Evolutionary conservation across 2,329 filamentous ascomycete genomes (phyloP).

Genomic region (Xylaria polymorpha): DNA sequence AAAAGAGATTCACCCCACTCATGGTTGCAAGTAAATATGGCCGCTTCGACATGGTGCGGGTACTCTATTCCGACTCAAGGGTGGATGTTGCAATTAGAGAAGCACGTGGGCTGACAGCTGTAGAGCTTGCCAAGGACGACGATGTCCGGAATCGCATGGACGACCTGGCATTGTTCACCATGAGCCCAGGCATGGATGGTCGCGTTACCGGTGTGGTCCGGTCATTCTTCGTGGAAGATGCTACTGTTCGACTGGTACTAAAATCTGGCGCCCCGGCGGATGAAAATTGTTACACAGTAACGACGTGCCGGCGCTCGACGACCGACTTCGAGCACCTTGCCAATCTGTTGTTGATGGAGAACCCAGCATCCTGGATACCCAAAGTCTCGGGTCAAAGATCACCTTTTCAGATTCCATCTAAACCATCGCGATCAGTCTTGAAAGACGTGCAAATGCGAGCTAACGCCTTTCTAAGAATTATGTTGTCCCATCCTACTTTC

Average conservation of each 20-base stretch:
- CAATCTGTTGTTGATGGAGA: constrained; percentile 84
- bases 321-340: constrained; percentile 92
- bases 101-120: constrained; percentile 87
- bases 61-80: constrained; percentile 85
- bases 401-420: constrained; percentile 92
- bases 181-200: constrained; percentile 76
- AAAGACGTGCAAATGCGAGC: constrained; percentile 88
- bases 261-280: constrained; percentile 92
- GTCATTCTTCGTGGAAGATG: constrained; percentile 97
- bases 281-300: constrained; percentile 88
- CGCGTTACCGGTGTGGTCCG: constrained; percentile 92
- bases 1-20: constrained; percentile 91
- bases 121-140: constrained; percentile 97
- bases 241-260: constrained; percentile 88
- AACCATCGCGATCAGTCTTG: constrained; percentile 86
- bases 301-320: constrained; percentile 88
- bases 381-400: constrained; percentile 80
- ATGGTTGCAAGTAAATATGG: constrained; percentile 99
- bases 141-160: constrained; percentile 97
- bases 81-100: constrained; percentile 89
- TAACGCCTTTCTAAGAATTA: constrained; percentile 87
- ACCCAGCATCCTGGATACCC: constrained; percentile 95
- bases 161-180: constrained; percentile 86
- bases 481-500: constrained; percentile 91
- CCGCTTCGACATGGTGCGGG: constrained; percentile 89